Conservation (phyloP, 1,139 yeast genomes). For the Wickerhamiella pararugosa region DNA sequence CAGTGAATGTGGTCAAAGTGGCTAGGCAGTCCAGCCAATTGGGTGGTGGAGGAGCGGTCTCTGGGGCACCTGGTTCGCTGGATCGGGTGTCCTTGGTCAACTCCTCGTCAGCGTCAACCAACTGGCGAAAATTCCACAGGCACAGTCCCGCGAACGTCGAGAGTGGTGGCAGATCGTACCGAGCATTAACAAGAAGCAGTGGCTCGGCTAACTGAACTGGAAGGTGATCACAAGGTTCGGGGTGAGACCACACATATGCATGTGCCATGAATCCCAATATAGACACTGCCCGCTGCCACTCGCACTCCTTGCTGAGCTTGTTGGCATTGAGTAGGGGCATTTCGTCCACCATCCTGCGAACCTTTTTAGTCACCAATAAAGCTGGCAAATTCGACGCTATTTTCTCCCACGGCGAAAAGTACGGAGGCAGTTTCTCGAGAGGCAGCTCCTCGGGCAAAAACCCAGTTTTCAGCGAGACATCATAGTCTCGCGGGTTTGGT, state of each 20-base stretch:
- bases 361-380: slow-evolving; percentile 46
- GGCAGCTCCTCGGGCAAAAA: slow-evolving; percentile 66
- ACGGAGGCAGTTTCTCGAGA: slow-evolving; percentile 42
- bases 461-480: slow-evolving; percentile 54
- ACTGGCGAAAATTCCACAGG: slow-evolving; percentile 61
- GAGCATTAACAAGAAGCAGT: slow-evolving; percentile 40
- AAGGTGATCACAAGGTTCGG: slow-evolving; percentile 42
- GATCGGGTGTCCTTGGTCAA: neutral
- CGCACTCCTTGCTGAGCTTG: slow-evolving; percentile 30
- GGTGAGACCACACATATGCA: slow-evolving; percentile 77
- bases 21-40: slow-evolving; percentile 42
- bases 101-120: slow-evolving; percentile 7
- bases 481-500: slow-evolving; percentile 46
- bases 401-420: slow-evolving; percentile 67
- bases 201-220: slow-evolving; percentile 64
- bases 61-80: neutral
- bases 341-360: slow-evolving; percentile 45
- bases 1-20: slow-evolving; percentile 75
- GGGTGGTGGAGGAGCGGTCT: slow-evolving; percentile 1
- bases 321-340: slow-evolving; percentile 40
- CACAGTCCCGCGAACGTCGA: slow-evolving; percentile 81
- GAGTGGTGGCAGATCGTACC: slow-evolving; percentile 65
- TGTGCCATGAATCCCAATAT: slow-evolving; percentile 67
- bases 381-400: slow-evolving; percentile 56
- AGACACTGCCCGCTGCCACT: slow-evolving; percentile 67